Evolutionary conservation across 1,284 basidiomycete species (phyloP).

Genomic region (Ganoderma leucocontextum): DNA sequence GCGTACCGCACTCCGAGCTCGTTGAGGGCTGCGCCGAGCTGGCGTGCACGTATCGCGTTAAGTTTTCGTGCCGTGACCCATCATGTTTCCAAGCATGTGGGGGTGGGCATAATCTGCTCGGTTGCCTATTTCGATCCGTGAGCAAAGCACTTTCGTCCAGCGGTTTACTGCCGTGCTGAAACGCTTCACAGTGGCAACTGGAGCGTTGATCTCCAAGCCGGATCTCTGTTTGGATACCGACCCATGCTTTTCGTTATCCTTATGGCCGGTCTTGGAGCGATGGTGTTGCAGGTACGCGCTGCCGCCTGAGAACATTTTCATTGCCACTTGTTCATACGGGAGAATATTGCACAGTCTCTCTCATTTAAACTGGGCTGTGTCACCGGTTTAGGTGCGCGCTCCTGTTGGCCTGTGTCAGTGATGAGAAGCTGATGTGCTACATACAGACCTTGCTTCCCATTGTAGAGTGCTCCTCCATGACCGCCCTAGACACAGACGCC

Average conservation of each 20-base stretch:
- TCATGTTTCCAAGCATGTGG: slow-evolving; percentile 62
- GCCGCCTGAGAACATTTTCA: not conserved
- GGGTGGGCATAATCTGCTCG: slow-evolving; percentile 63
- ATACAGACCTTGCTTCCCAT: slow-evolving; percentile 75
- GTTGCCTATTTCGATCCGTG: slow-evolving; percentile 76
- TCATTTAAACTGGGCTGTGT: slow-evolving; percentile 70
- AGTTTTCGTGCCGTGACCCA: slow-evolving; percentile 40
- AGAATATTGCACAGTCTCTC: slow-evolving; percentile 50
- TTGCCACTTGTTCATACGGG: not conserved
- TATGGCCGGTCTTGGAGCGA: slow-evolving; percentile 82
- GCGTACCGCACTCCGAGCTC: slow-evolving; percentile 25
- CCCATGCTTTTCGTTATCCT: slow-evolving; percentile 85
- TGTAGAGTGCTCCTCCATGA: slow-evolving; percentile 76
- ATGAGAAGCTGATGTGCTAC: slow-evolving; percentile 31
- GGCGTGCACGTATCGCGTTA: slow-evolving; percentile 18
- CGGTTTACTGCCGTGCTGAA: slow-evolving; percentile 13
- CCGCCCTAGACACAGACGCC: slow-evolving; percentile 63
- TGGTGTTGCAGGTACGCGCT: slow-evolving; percentile 68
- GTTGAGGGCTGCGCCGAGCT: slow-evolving; percentile 18
- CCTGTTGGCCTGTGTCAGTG: not conserved
- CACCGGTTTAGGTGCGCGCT: slow-evolving; percentile 63
- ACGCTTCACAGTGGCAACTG: slow-evolving; percentile 59
- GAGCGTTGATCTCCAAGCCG: slow-evolving; percentile 79
- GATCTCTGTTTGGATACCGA: slow-evolving; percentile 80
- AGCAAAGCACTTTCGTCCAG: slow-evolving; percentile 34